Base-by-base conservation (phyloP, 1,284 basidiomycete genomes). In the Inonotus hispidus region DNA sequence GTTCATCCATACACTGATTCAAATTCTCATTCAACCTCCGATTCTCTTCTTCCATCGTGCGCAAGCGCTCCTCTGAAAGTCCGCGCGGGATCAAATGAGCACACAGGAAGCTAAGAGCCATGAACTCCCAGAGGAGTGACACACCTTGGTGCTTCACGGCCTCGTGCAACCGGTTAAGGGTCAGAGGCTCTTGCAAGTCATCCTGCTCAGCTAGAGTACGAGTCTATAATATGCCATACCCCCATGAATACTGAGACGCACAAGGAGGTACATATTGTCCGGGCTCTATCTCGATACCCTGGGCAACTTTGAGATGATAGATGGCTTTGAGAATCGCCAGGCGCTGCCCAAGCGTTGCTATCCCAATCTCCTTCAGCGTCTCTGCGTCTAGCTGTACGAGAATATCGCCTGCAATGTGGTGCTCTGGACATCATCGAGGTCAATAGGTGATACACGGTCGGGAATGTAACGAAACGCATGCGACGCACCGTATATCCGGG, bases 211-310 rank as follows among this genome's bases (percentile, higher is more conserved):
- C 88, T 90, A 32, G 19, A 13, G 29, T 16, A 35, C 11, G 13
- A 32, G 6, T 35, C 2, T 27, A 35, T 52, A 16, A 50, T 65
- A 58, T 43, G 59, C 56, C 19, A 59, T 60, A 23, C 58, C 60
- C 58, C 59, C 25, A 27, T 39, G 53, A 54, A 21, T 35, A 45
- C 59, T 32, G 53, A 37, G 38, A 58, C 91, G 70, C 71, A 94
- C 94, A 95, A 66, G 92, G 92, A 23, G 95, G 95, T 27, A 93
- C 82, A 75, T 95, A 98, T 68, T 93, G 84, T 65, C 92, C 91
- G 43, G 89, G 79, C 60, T 92, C 91, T 65, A 97, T 84, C 50
- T 91, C 87, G 56, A 98, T 79, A 66, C 87, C 86, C 68, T 95
- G 83, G 1, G 85, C 84, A 56, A 93, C 75, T 74, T 98, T 98